Conservation (phyloP, 2,329 filamentous ascomycete genomes). For the Aspergillus candidus region DNA sequence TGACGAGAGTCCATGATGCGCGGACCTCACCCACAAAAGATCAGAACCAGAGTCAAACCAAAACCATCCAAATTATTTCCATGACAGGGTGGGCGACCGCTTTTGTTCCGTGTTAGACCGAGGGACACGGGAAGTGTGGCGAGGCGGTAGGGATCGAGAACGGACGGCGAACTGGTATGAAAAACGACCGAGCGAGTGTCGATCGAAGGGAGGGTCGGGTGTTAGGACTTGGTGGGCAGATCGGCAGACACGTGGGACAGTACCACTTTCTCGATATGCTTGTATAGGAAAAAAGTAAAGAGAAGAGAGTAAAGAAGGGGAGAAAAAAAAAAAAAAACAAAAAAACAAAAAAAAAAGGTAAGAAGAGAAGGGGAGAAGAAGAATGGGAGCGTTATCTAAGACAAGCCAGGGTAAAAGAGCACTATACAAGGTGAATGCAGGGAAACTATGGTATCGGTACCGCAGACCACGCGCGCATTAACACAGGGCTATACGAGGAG, state of each 20-base stretch:
- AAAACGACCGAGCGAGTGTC: constrained; percentile 8
- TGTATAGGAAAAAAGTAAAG: constrained; percentile 4
- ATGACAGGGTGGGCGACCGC: constrained; percentile 23
- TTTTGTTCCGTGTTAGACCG: constrained; percentile 6
- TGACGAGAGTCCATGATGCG: constrained; percentile 32
- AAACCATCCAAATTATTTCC: constrained; percentile 23
- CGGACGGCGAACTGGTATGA: constrained; percentile 1
- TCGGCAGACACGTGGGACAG: constrained; percentile 14
- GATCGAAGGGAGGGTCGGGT: constrained; percentile 7
- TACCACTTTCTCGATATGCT: constrained; percentile 2
- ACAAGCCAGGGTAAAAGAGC: neutral
- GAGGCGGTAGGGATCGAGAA: constrained; percentile 1
- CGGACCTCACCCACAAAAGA: constrained; percentile 16
- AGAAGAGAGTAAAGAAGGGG: constrained; percentile 8
- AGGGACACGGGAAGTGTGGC: constrained; percentile 1
- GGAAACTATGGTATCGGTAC: too few species aligned
- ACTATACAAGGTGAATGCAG: too few species aligned
- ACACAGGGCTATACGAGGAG: neutral
- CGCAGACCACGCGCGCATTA: neutral
- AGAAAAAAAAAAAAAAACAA: constrained; percentile 4
- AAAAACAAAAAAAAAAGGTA: constrained; percentile 14
- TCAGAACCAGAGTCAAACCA: constrained; percentile 6
- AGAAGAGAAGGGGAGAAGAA: constrained; percentile 1
- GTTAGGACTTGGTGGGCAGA: constrained; percentile 7
- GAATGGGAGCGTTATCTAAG: neutral